Percentiles rank a stretch among this genome's conserved stretches.
These are phyloP conservation scores for Diophrys sp. DNA, from an alignment of 73 alveolate genomes.

Conservation along the genomic window DNA sequence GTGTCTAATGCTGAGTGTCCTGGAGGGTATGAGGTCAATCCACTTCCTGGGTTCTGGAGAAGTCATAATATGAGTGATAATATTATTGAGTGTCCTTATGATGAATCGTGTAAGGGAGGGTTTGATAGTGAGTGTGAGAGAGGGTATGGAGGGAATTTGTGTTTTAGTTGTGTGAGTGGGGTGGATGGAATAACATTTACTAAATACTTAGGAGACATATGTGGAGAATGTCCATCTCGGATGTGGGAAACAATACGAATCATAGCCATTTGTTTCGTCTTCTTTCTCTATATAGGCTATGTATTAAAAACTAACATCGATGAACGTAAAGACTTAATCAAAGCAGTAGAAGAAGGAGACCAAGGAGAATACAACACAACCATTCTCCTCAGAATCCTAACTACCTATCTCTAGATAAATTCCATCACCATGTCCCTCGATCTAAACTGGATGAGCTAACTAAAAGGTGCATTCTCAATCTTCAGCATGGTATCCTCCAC, in stretches of 20 bases:
- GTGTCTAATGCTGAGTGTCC: too few species aligned
- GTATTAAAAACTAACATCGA: background rate
- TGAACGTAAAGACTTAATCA: background rate
- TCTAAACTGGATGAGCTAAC: background rate
- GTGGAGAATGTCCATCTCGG: slow-evolving; percentile 8
- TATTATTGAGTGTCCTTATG: background rate
- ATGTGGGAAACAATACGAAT: background rate
- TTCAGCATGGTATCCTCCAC: too few species aligned
- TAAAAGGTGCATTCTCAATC: background rate
- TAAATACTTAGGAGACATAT: background rate
- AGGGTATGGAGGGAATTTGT: slow-evolving; percentile 16
- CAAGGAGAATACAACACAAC: background rate
- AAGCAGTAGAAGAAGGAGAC: background rate
- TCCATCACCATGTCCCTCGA: background rate
- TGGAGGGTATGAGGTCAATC: too few species aligned
- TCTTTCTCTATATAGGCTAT: background rate
- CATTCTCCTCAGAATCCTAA: slow-evolving; percentile 7
- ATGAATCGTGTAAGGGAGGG: slow-evolving; percentile 4
- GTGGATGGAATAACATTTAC: background rate
- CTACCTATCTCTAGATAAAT: slow-evolving; percentile 7
- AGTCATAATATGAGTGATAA: background rate
- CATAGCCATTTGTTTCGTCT: background rate
- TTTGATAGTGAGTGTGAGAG: slow-evolving; percentile 9
- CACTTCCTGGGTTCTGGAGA: too few species aligned
- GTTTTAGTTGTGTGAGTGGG: background rate